Conservation (phyloP, 2,329 filamentous ascomycete species). For the Decorospora gaudefroyi region DNA sequence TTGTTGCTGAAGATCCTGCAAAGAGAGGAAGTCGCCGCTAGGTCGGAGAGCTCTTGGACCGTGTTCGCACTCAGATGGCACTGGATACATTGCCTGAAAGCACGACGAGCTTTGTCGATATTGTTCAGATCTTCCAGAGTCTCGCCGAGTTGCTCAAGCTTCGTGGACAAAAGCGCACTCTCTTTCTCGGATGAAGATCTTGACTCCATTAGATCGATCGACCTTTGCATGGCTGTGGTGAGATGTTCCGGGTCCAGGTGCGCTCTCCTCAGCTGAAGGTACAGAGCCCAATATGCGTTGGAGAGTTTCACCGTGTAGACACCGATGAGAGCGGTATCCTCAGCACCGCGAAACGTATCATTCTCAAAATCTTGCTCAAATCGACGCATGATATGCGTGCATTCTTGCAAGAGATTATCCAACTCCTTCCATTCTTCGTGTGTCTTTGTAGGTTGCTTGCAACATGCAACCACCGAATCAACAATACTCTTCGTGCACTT, state of each 20-base stretch:
- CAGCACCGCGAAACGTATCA: conserved; percentile 4
- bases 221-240: conserved; percentile 64
- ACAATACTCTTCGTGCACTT: conserved; percentile 42
- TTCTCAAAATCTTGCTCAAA: conserved; percentile 26
- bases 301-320: conserved; percentile 65
- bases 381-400: conserved; percentile 33
- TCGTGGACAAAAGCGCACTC: conserved; percentile 63
- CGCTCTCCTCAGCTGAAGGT: conserved; percentile 56
- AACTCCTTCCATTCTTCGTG: conserved; percentile 39
- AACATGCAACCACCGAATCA: conserved; percentile 44
- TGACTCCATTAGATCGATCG: conserved; percentile 65
- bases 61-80: conserved; percentile 64
- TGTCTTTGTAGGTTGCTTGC: conserved; percentile 32
- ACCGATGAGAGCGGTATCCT: conserved; percentile 22
- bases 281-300: conserved; percentile 70
- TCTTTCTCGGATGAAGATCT: conserved; percentile 61
- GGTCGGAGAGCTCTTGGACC: conserved; percentile 58
- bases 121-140: conserved; percentile 60
- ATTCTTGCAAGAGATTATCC: conserved; percentile 42
- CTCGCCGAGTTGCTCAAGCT: conserved; percentile 70
- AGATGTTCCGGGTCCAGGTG: conserved; percentile 52
- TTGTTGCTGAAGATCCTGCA: conserved; percentile 59
- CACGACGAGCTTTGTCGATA: conserved; percentile 61
- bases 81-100: conserved; percentile 64
- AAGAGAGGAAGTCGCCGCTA: conserved; percentile 58